phyloP scores from a whole-genome alignment of 345 rosid genomes.

The Pelargonium nanum region DNA sequence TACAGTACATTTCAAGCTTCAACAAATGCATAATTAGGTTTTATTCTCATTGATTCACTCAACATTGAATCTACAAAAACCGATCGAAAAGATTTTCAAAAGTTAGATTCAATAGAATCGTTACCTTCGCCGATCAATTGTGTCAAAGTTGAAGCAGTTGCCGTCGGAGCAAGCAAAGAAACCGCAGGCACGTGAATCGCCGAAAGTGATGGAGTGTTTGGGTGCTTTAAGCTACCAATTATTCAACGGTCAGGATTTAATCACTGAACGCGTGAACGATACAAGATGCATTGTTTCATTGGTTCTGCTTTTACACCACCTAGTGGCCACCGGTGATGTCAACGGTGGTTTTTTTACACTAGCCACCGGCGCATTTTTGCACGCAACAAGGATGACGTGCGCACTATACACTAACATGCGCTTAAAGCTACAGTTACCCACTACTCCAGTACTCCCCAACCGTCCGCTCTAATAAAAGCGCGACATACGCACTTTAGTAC shows the following conservation, averaged over 20 bases:
- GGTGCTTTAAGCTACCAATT: too few relatives aligned
- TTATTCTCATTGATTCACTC: too few relatives aligned
- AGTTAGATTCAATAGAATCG: too few relatives aligned
- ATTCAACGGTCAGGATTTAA: neutral
- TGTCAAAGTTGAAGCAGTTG: neutral
- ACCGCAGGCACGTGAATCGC: too few relatives aligned
- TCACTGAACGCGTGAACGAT: too few relatives aligned
- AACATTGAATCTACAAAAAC: too few relatives aligned
- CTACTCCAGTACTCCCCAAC: neutral
- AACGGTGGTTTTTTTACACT: too few relatives aligned
- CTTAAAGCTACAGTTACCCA: neutral
- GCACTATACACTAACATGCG: neutral
- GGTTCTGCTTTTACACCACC: neutral
- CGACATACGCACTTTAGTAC: too few relatives aligned
- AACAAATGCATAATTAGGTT: neutral
- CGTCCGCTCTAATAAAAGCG: too few relatives aligned
- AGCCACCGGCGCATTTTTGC: neutral
- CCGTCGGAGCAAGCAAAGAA: neutral
- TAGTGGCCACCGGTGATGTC: neutral
- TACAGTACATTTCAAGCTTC: neutral
- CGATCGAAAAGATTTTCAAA: too few relatives aligned
- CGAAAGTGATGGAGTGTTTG: too few relatives aligned
- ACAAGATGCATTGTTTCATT: neutral
- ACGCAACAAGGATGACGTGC: too few relatives aligned
- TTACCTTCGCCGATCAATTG: neutral